Percentiles rank a stretch among this genome's conserved stretches.
Conservation (phyloP, 495 filamentous ascomycete genomes). For the Penicillium alfredii region DNA sequence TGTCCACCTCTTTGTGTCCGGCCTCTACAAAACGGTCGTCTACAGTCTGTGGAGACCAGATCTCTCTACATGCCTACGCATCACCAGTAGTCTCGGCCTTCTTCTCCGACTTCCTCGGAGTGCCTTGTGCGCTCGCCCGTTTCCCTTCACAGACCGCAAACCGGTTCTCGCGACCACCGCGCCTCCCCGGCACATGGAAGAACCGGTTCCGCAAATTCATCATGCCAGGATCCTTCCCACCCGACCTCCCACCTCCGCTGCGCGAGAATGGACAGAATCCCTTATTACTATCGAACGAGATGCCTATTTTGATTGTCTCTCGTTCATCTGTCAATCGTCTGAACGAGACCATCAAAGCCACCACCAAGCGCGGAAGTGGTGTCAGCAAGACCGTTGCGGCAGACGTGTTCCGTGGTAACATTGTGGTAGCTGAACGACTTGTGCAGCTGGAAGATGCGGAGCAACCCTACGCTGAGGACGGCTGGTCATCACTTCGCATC, state of each 20-base stretch:
- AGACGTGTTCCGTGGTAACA: constrained; percentile 78
- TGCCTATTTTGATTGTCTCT: constrained; percentile 80
- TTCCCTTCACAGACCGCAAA: constrained; percentile 60
- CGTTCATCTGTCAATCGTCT: constrained; percentile 71
- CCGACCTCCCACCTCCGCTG: constrained; percentile 41
- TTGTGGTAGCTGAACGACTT: constrained; percentile 58
- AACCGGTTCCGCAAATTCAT: constrained; percentile 30
- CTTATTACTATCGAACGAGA: constrained; percentile 85
- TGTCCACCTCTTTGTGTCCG: constrained; percentile 39
- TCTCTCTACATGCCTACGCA: constrained; percentile 62
- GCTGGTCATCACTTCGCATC: constrained; percentile 38
- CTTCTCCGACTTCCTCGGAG: constrained; percentile 65
- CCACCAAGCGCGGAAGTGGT: constrained; percentile 26
- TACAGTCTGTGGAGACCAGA: constrained; percentile 72
- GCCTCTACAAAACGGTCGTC: constrained; percentile 39
- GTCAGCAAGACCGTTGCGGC: constrained; percentile 51
- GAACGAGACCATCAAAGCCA: constrained; percentile 60
- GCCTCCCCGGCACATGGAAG: constrained; percentile 13
- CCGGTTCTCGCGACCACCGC: constrained; percentile 52
- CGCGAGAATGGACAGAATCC: constrained; percentile 36
- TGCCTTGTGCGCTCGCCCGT: constrained; percentile 73
- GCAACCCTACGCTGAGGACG: constrained; percentile 51
- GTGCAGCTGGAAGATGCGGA: constrained; percentile 33
- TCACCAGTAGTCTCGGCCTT: constrained; percentile 59
- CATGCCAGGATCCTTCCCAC: constrained; percentile 56